Conservation (phyloP, 441 rosid genomes). For the Macaranga tanarius region DNA sequence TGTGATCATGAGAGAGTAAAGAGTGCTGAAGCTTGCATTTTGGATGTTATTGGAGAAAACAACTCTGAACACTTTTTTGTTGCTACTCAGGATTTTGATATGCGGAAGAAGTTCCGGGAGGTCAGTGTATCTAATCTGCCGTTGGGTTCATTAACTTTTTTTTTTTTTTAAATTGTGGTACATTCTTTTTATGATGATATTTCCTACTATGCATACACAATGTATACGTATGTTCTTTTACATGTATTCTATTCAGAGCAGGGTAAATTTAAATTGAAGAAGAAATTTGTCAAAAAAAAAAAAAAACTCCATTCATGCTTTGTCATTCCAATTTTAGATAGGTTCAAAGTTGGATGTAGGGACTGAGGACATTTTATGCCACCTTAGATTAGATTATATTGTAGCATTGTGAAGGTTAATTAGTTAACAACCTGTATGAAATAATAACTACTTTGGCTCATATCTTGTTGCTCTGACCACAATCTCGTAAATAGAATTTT, state of each 20-base stretch:
- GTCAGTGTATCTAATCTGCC: constrained; percentile 28
- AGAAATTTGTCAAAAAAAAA: background rate
- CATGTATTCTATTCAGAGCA: background rate
- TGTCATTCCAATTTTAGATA: background rate
- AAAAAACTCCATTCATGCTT: background rate
- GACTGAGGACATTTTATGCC: too few species aligned
- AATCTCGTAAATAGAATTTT: too few species aligned
- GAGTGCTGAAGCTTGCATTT: constrained; percentile 65
- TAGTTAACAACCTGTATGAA: background rate
- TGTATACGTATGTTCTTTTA: background rate
- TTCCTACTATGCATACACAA: background rate
- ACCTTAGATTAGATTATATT: background rate
- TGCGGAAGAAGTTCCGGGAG: constrained; percentile 70
- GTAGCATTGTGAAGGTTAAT: background rate
- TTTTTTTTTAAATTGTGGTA: too few species aligned
- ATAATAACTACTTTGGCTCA: background rate
- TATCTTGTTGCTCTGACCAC: background rate
- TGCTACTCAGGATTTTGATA: constrained; percentile 71
- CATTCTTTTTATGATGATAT: background rate
- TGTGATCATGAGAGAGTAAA: constrained; percentile 68
- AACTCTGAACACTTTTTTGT: constrained; percentile 81
- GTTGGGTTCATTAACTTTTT: background rate
- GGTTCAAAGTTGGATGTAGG: background rate
- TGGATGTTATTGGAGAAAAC: constrained; percentile 54
- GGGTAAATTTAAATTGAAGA: background rate